Percentiles rank a stretch among this genome's conserved stretches.
Evolutionary conservation across 768 basidiomycete species (phyloP).

Genomic region (Sarcomyxa edulis): DNA sequence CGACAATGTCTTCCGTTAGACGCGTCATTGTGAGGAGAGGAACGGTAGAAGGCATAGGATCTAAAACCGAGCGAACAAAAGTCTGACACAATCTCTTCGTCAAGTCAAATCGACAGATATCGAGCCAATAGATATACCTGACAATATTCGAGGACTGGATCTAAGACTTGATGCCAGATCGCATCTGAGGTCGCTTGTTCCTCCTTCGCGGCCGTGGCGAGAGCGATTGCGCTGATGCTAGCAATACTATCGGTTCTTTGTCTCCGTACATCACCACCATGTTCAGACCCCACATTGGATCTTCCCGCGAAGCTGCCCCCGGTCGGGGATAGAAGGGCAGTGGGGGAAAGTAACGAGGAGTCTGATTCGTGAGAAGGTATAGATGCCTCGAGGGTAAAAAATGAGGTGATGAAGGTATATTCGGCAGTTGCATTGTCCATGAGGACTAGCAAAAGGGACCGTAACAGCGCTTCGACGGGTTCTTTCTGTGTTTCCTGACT

Average conservation of each 20-base stretch:
- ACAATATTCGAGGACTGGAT: slow-evolving; percentile 84
- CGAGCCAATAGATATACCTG: slow-evolving; percentile 38
- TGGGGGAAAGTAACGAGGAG: slow-evolving; percentile 29
- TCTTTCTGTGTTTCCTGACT: slow-evolving; percentile 53
- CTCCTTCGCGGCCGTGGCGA: slow-evolving; percentile 42
- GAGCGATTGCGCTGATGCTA: slow-evolving; percentile 24
- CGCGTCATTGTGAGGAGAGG: slow-evolving; percentile 89
- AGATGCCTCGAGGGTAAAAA: slow-evolving; percentile 51
- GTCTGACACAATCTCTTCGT: slow-evolving; percentile 32
- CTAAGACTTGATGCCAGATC: slow-evolving; percentile 91
- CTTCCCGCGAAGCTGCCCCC: slow-evolving; percentile 32
- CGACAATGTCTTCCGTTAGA: slow-evolving; percentile 74
- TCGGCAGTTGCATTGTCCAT: slow-evolving; percentile 95
- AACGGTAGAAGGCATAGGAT: slow-evolving; percentile 68
- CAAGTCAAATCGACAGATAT: not conserved
- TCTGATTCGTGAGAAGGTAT: slow-evolving; percentile 28
- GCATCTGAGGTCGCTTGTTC: slow-evolving; percentile 54
- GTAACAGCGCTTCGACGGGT: slow-evolving; percentile 75
- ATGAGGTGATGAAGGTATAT: slow-evolving; percentile 80
- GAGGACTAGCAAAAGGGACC: slow-evolving; percentile 83
- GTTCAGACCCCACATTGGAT: slow-evolving; percentile 48
- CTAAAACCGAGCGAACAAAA: slow-evolving; percentile 64
- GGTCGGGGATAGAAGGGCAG: slow-evolving; percentile 38
- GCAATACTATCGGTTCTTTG: slow-evolving; percentile 28
- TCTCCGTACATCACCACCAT: slow-evolving; percentile 28